phyloP scores from a whole-genome alignment of 2,329 filamentous ascomycete species.

The Madurella fahalii region DNA sequence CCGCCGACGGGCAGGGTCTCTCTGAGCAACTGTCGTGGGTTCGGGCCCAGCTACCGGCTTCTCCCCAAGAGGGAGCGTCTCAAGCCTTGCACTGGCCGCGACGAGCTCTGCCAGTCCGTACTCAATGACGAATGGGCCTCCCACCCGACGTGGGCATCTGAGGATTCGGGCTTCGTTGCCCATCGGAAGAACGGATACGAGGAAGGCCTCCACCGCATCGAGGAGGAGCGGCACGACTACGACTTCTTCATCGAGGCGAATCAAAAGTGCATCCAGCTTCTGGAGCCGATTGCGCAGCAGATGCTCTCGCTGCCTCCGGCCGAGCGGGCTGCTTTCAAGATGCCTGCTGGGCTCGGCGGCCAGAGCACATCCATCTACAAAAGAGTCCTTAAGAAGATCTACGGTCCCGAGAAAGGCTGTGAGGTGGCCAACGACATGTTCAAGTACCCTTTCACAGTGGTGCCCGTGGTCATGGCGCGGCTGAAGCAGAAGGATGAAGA shows the following conservation, averaged over 20 bases:
- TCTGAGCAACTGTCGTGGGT: slow-evolving; percentile 89
- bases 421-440: slow-evolving; percentile 88
- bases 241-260: slow-evolving; percentile 98
- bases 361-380: slow-evolving; percentile 97
- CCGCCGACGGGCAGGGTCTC: slow-evolving; percentile 80
- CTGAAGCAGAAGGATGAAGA: slow-evolving; percentile 96
- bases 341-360: slow-evolving; percentile 80
- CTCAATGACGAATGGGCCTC: slow-evolving; percentile 98
- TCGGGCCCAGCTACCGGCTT: slow-evolving; percentile 91
- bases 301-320: slow-evolving; percentile 73
- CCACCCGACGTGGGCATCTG: slow-evolving; percentile 96
- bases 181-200: slow-evolving; percentile 96
- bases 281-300: slow-evolving; percentile 90
- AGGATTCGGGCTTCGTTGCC: slow-evolving; percentile 95
- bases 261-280: slow-evolving; percentile 87
- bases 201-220: slow-evolving; percentile 89
- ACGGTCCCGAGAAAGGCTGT: slow-evolving; percentile 76
- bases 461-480: slow-evolving; percentile 81
- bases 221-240: slow-evolving; percentile 97
- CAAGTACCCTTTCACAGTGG: slow-evolving; percentile 74
- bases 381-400: slow-evolving; percentile 95
- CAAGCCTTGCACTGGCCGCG: slow-evolving; percentile 87
- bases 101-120: slow-evolving; percentile 89
- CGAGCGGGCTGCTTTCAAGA: slow-evolving; percentile 70
- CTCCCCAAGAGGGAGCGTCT: slow-evolving; percentile 86